Evolutionary conservation across 2,329 filamentous ascomycete species (phyloP), one percentile per base, ranked within the genome.

Genomic region (Aspergillus eucalypticola): DNA sequence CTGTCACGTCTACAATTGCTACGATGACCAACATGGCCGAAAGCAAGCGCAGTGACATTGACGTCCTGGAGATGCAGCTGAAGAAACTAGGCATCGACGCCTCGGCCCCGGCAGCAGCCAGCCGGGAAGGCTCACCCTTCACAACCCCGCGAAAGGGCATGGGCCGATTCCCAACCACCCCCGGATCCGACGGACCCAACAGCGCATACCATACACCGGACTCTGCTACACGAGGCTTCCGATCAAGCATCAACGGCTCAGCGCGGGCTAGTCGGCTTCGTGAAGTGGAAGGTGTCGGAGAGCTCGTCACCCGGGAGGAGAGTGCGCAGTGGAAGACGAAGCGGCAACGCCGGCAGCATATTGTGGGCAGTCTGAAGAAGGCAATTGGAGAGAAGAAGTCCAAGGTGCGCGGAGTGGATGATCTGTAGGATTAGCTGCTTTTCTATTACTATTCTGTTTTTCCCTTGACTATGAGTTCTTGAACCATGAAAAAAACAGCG

Each of bases 21-120:
- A 96, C 95, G 72, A 93, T 99, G 90, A 97, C 93, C 35, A 85
- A 82, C 61, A 94, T 97, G 89, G 90, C 90, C 0, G 91, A 98
- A 81, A 91, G 92, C 78, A 90, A 91, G 73, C 95, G 90, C 71
- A 91, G 89, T 60, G 94, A 98, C 69, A 88, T 99, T 55, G 92
- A 96, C 73, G 86, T 96, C 6, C 83, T 98, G 32, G 95, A 98
- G 77, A 86, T 88, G 51, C 91, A 96, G 73, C 86, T 99, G 79
- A 88, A 90, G 60, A 91, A 88, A 72, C 77, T 96, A 21, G 83
- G 84, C 6, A 76, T 91, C 35, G 73, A 75, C 52, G 64, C 69
- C 3, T 58, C 63, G 3, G 62, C 67, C 5, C 41, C 64, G 29
- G 60, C 71, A 2, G 58, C 55, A 2, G 59, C 55, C 17, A 75